Base-by-base conservation (phyloP, 1,139 yeast species). In the Sporopachydermia cereana region DNA sequence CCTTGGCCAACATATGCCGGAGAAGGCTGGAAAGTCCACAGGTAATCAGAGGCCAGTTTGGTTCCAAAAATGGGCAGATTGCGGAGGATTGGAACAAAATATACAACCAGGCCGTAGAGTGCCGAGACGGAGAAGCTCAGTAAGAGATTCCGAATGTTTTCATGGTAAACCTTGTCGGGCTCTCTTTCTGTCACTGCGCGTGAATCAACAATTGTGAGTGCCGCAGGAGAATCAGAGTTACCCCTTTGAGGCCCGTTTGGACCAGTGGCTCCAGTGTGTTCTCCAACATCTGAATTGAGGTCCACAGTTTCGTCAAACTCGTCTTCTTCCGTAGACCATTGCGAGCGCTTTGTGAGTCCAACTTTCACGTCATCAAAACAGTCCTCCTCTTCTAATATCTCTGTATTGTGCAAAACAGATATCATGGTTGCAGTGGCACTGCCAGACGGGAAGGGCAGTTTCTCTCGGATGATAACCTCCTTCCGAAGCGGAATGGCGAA, bases 1-100 rank as follows among this genome's bases (percentile, higher is more conserved):
- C 98, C 98, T 62, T 91, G 98, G 2, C 98, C 98, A 36, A 91
- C 74, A 59, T 91, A 91, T 0, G 98, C 97, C 0, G 98, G 97
- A 0, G 96, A 86, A 0, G 96, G 96, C 59, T 91, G 96, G 48
- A 91, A 75, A 47, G 84, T 79, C 93, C 96, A 84, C 43, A 83
- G 68, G 60, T 85, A 84, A n/a, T 68, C 62, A 17, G 65, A 55
- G 0, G 95, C 84, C n/a, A 85, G 65, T 41, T 58, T 55, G 1
- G 54, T 44, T 0, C 97, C 98, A 58, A 91, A 84, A 0, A 89
- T 57, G 0, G 97, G 96, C 4, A 91, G 55, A 43, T 68, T 69
- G 47, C 79, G 72, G 20, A 91, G 56, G 5, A 75, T 61, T 0
- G 97, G 96, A 2, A 83, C 50, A 54, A 86, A 84, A 60, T 79